Percentiles rank a stretch among this genome's conserved stretches.
phyloP scores from a whole-genome alignment of 1,284 basidiomycete species.

The Boletus holoroseus region DNA sequence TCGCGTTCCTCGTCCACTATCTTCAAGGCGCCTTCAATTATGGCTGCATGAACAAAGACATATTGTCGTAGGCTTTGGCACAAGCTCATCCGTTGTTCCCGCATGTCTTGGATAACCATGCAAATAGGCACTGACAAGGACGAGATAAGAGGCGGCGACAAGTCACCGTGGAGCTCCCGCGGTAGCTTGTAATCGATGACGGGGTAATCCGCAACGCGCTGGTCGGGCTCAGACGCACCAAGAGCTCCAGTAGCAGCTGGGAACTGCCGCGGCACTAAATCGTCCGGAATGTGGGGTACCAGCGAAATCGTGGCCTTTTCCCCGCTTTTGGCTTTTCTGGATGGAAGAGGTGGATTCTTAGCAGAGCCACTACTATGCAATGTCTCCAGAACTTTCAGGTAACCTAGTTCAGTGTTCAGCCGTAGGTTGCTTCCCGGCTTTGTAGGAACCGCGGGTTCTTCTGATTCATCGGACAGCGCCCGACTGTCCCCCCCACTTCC shows the following conservation, averaged over 20 bases:
- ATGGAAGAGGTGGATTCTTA: not conserved
- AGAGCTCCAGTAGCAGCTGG: not conserved
- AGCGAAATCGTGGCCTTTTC: not conserved
- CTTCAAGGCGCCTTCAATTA: slow-evolving; percentile 76
- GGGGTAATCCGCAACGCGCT: slow-evolving; percentile 11
- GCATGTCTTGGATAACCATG: slow-evolving; percentile 80
- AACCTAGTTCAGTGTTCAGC: slow-evolving; percentile 2
- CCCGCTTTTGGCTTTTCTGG: slow-evolving; percentile 1
- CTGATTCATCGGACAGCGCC: slow-evolving; percentile 9
- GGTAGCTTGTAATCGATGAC: slow-evolving; percentile 55
- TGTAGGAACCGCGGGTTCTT: not conserved
- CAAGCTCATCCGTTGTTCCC: slow-evolving; percentile 86
- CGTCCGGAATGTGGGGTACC: not conserved
- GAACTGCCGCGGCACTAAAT: not conserved
- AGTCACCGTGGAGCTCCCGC: slow-evolving; percentile 47
- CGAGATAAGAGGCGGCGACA: slow-evolving; percentile 56
- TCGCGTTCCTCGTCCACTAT: slow-evolving; percentile 70
- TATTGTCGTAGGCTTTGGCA: slow-evolving; percentile 88
- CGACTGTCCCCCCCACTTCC: slow-evolving; percentile 6
- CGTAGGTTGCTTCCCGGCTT: slow-evolving; percentile 3
- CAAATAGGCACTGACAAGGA: slow-evolving; percentile 68
- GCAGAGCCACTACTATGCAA: not conserved
- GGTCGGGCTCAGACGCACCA: slow-evolving; percentile 11
- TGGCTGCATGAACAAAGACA: slow-evolving; percentile 81
- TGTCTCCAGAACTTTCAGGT: not conserved